Base-by-base conservation (phyloP, 2,329 filamentous ascomycete genomes). In the Colletotrichum horii region DNA sequence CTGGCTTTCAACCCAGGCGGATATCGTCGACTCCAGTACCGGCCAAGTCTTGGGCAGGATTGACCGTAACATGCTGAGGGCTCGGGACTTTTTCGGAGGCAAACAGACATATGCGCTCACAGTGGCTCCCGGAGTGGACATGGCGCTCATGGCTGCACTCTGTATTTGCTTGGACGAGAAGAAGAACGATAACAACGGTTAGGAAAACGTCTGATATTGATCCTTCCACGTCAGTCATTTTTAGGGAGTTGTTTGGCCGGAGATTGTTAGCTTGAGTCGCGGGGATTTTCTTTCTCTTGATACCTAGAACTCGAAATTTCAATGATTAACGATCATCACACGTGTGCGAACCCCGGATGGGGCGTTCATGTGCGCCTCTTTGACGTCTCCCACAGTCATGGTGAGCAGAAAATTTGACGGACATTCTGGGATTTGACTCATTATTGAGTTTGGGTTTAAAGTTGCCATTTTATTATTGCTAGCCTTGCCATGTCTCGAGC, bases 141-240 rank as follows among this genome's bases (percentile, higher is more conserved):
- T 93, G 83, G 89, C 91, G 6, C 80, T 94, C 62, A 89, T 94
- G 78, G 91, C 88, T 0, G 93, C 93, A 14, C 85, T 94, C 79
- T 94, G 92, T 80, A 91, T 95, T 68, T 92, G 90, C 76, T 84
- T 94, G 75, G 93, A 94, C 77, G 92, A 94, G 87, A 89, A 89
- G 85, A 90, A 93, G 43, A 83, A 84, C 28, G 83, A 84, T 16
- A 74, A 79, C 7, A 38, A 56, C 26, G 67, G 55, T 8, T 73
- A 26, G 28, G 2, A n/a, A 15, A 19, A 30, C 28, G 12, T 9
- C 4, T 26, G 4, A 11, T n/a, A 15, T 48, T 6, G 9, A 61
- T 28, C 4, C 26, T n/a, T 12, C 12, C 14, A 56, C 4, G n/a
- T 14, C 11, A 52, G 43, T 52, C 6, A 22, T 52, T 52, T 22